Evolutionary conservation across 192 early-diverging fungal genomes (phyloP).

Genomic region (Geranomyces variabilis): DNA sequence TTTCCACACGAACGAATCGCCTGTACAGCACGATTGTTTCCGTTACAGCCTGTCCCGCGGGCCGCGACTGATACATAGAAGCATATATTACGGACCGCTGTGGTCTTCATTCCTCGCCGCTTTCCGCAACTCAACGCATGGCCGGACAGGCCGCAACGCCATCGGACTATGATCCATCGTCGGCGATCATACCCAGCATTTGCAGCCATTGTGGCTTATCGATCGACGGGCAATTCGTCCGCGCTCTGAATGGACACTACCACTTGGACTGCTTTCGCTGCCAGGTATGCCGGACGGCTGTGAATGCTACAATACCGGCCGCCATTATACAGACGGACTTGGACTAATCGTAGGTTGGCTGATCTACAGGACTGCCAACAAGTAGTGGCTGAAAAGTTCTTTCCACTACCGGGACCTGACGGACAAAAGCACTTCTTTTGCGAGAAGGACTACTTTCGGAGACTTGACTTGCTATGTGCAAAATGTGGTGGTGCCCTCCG

Average conservation of each 20-base stretch:
- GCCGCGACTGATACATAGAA: too few species aligned
- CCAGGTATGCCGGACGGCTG: slow-evolving; percentile 63
- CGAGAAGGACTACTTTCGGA: slow-evolving; percentile 86
- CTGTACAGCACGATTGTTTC: too few species aligned
- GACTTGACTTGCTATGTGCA: slow-evolving; percentile 80
- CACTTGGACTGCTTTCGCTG: slow-evolving; percentile 97
- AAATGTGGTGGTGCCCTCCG: slow-evolving; percentile 87
- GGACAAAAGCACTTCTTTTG: slow-evolving; percentile 71
- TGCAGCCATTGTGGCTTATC: slow-evolving; percentile 72
- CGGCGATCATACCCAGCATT: slow-evolving; percentile 27
- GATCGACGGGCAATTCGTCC: slow-evolving; percentile 88
- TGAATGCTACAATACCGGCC: not conserved
- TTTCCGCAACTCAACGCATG: not conserved
- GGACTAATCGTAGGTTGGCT: not conserved
- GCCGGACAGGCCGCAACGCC: slow-evolving; percentile 10
- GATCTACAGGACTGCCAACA: slow-evolving; percentile 71
- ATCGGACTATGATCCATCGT: slow-evolving; percentile 12
- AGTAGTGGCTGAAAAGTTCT: slow-evolving; percentile 84
- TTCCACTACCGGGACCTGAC: slow-evolving; percentile 65
- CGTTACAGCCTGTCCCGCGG: too few species aligned
- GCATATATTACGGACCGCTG: too few species aligned
- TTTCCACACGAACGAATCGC: too few species aligned
- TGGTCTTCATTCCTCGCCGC: too few species aligned
- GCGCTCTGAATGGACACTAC: slow-evolving; percentile 79
- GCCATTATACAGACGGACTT: not conserved